Evolutionary conservation across 2,329 filamentous ascomycete genomes (phyloP).

Genomic region (Ophiostoma australiae): DNA sequence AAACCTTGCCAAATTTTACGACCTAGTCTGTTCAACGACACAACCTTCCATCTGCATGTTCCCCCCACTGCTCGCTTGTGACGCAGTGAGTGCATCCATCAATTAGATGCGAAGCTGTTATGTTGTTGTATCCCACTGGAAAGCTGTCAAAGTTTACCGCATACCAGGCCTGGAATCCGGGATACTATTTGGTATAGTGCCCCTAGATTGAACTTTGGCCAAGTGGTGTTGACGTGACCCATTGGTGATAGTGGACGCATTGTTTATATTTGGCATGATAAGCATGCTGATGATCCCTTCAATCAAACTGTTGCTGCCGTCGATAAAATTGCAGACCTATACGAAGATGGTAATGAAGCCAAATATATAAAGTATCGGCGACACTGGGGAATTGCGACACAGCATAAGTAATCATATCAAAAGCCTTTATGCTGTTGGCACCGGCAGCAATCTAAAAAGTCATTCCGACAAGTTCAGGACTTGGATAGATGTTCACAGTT

Average conservation of each 20-base stretch:
- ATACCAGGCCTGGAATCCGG: neutral
- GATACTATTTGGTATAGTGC: neutral
- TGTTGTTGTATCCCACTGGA: neutral
- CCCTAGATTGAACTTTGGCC: neutral
- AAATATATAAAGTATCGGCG: neutral
- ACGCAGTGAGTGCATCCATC: neutral
- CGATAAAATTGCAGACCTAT: neutral
- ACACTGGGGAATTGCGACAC: neutral
- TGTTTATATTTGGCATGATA: neutral
- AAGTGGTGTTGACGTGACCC: neutral
- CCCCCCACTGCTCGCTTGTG: neutral
- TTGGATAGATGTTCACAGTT: neutral
- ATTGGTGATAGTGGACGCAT: neutral
- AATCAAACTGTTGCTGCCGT: neutral
- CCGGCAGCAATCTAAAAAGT: neutral
- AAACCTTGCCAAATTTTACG: neutral
- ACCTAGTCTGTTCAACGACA: neutral
- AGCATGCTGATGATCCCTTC: neutral
- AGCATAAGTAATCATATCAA: neutral
- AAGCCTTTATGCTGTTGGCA: neutral
- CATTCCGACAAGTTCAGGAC: neutral
- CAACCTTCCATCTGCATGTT: neutral
- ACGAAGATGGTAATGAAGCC: neutral
- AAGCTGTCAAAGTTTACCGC: neutral
- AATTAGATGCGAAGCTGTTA: neutral